Base-by-base conservation (phyloP, 441 rosid genomes). In the Gossypium schwendimanii region DNA sequence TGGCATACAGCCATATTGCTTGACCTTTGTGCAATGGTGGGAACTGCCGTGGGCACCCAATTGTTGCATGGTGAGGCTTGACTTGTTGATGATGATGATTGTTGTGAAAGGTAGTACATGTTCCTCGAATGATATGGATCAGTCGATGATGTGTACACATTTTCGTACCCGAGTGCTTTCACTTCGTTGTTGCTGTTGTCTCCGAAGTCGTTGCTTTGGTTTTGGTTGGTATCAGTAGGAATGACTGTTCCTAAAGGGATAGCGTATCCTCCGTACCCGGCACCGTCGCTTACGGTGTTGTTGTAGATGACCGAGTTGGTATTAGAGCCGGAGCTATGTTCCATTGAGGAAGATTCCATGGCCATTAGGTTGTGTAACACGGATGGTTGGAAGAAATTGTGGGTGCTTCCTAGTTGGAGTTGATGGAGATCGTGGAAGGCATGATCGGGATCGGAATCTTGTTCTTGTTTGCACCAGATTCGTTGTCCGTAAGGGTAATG, bases 381-480 rank as follows among this genome's bases (percentile, higher is more conserved):
- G 17, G 80, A 77, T 4, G 81, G 81, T 74, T 81, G 88, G 24
- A 81, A 80, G 78, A 81, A 86, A 63, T 84, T 83, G 73, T 86
- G 91, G 20, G 84, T 77, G 73, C 59, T 78, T 23, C 85, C 87
- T 47, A 78, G 10, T 23, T 83, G 84, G 3, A 78, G 77, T 7
- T 85, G 83, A 54, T 80, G 83, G 36, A 61, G 60, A 64, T 79
- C 84, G 44, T 79, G 84, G 60, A 76, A 77, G 9, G 72, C n/a
- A 20, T 75, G 70, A 28, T 50, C 39, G 31, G 54, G 45, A 18
- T 78, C 86, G 28, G 81, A 78, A 45, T 88, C 87, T 11, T 83
- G 90, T 45, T 87, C 97, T 70, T 90, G 94, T 78, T 87, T 90
- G 85, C 89, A 86, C 86, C 92, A 92, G 45, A 75, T 75, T 76